phyloP scores from a whole-genome alignment of 352 stramenopile species.

The Globisporangium polare region DNA sequence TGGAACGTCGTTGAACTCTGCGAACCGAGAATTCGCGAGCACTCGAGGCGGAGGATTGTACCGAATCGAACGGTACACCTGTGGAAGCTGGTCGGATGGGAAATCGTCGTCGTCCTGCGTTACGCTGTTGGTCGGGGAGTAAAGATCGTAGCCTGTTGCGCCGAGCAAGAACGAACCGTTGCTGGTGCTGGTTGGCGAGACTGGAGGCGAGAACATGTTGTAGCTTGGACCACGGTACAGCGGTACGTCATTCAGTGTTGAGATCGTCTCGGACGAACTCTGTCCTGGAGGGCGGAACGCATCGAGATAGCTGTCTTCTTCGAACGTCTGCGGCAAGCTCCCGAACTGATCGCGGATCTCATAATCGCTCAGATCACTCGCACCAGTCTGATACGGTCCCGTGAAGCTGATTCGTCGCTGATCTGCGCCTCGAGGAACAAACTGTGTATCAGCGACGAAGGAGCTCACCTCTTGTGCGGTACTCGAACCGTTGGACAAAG shows the following conservation, averaged over 20 bases:
- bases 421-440: not conserved
- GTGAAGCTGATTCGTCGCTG: constrained; percentile 13
- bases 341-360: constrained; percentile 15
- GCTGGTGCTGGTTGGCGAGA: constrained; percentile 24
- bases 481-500: constrained; percentile 4
- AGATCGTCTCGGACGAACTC: constrained; percentile 17
- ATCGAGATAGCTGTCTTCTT: constrained; percentile 11
- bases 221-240: constrained; percentile 25
- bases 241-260: constrained; percentile 5
- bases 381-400: constrained; percentile 12
- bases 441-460: constrained; percentile 3
- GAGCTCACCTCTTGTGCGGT: not conserved
- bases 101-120: constrained; percentile 36
- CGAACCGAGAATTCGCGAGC: constrained; percentile 15
- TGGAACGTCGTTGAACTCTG: constrained; percentile 39
- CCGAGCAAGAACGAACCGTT: constrained; percentile 24
- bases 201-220: constrained; percentile 40
- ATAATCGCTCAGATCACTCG: constrained; percentile 13
- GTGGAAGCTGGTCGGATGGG: constrained; percentile 64
- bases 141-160: constrained; percentile 30
- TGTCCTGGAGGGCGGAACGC: constrained; percentile 11
- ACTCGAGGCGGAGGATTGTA: constrained; percentile 26
- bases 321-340: constrained; percentile 11
- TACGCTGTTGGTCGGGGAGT: constrained; percentile 58
- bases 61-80: constrained; percentile 72